Conservation (phyloP, 2,329 filamentous ascomycete genomes). For the Ophiostoma sp. region DNA sequence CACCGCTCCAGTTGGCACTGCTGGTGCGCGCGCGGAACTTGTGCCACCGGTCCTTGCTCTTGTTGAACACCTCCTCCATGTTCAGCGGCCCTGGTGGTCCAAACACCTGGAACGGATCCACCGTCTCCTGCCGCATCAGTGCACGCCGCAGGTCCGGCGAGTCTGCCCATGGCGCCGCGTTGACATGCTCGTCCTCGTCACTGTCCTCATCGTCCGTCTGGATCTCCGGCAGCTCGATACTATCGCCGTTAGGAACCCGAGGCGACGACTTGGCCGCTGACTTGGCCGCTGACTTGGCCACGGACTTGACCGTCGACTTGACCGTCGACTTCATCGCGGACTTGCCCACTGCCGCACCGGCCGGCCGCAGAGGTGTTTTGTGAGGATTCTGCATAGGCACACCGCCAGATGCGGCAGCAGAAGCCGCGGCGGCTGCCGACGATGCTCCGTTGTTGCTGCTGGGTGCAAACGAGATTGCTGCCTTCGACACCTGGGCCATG, state of each 20-base stretch:
- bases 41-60: slow-evolving; percentile 77
- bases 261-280: slow-evolving; percentile 65
- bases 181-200: slow-evolving; percentile 40
- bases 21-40: slow-evolving; percentile 87
- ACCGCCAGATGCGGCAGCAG: slow-evolving; percentile 14
- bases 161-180: slow-evolving; percentile 77
- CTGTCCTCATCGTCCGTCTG: slow-evolving; percentile 85
- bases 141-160: slow-evolving; percentile 73
- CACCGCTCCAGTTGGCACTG: slow-evolving; percentile 86
- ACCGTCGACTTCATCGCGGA: slow-evolving; percentile 28
- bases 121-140: slow-evolving; percentile 73
- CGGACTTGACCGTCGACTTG: slow-evolving; percentile 55
- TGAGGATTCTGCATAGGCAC: slow-evolving; percentile 33
- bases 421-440: slow-evolving; percentile 18
- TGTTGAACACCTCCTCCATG: slow-evolving; percentile 94
- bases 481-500: slow-evolving; percentile 81
- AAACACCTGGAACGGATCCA: slow-evolving; percentile 82
- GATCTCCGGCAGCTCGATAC: slow-evolving; percentile 89
- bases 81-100: slow-evolving; percentile 81
- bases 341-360: slow-evolving; percentile 31
- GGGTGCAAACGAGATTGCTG: slow-evolving; percentile 83
- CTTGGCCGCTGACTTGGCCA: slow-evolving; percentile 53
- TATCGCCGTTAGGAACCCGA: slow-evolving; percentile 80
- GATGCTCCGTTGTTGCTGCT: slow-evolving; percentile 33
- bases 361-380: slow-evolving; percentile 64